phyloP scores from a whole-genome alignment of 2,329 filamentous ascomycete genomes.

The Elsinoe necatrix region DNA sequence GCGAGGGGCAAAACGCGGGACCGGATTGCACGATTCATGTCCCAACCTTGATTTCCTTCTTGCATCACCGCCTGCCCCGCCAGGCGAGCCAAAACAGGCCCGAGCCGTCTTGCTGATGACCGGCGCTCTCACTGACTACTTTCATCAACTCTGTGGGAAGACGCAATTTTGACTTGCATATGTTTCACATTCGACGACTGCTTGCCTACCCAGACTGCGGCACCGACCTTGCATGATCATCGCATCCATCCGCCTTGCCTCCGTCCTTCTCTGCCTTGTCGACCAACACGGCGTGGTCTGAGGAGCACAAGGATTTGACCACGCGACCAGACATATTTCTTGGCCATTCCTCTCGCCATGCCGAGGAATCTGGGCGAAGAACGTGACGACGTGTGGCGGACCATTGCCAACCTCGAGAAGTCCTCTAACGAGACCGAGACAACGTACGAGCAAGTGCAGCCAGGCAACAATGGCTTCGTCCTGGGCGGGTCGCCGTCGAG shows the following conservation, averaged over 20 bases:
- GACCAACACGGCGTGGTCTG: constrained; percentile 2
- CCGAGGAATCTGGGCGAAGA: constrained; percentile 37
- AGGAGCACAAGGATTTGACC: constrained; percentile 1
- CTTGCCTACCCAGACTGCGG: background rate
- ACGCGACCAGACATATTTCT: constrained; percentile 15
- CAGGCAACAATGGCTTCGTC: constrained; percentile 1
- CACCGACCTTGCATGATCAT: background rate
- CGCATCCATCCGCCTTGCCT: background rate
- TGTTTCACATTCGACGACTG: background rate
- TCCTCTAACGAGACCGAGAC: constrained; percentile 20
- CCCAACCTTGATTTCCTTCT: background rate
- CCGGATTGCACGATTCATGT: background rate
- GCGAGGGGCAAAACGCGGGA: background rate
- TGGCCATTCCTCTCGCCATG: constrained; percentile 26
- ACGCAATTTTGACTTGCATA: constrained; percentile 1
- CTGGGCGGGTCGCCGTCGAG: constrained; percentile 18
- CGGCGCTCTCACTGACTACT: too few species aligned
- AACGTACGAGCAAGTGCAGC: background rate
- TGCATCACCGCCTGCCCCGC: background rate
- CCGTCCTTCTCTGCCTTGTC: background rate
- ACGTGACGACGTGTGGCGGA: constrained; percentile 26
- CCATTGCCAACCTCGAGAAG: constrained; percentile 33
- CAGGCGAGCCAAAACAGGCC: background rate
- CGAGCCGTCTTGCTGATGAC: constrained; percentile 1
- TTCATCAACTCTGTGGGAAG: background rate